Evolutionary conservation across 1,139 yeast species (phyloP).

Genomic region (Magnusiomyces ingens): DNA sequence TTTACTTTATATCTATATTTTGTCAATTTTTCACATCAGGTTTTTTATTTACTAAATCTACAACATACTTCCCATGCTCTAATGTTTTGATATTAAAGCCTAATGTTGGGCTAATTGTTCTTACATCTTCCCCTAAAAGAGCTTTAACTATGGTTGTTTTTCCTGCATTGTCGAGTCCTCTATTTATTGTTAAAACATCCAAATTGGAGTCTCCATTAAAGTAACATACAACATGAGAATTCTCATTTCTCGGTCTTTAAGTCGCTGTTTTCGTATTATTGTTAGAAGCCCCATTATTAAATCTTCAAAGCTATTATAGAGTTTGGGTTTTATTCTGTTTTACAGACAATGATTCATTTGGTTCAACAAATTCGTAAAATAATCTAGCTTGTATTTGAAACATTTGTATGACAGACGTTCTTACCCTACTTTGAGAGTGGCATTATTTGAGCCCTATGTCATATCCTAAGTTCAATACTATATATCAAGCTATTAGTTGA

Average conservation of each 20-base stretch:
- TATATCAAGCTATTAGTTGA: too few relatives aligned
- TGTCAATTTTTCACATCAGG: not conserved
- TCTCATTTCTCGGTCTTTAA: constrained; percentile 71
- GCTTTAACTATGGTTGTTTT: constrained; percentile 71
- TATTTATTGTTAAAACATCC: constrained; percentile 10
- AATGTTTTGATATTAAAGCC: constrained; percentile 60
- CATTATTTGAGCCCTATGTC: not conserved
- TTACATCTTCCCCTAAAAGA: constrained; percentile 37
- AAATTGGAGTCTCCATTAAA: not conserved
- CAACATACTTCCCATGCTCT: constrained; percentile 22
- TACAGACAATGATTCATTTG: too few relatives aligned
- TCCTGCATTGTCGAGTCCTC: constrained; percentile 85
- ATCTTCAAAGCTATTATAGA: constrained; percentile 1
- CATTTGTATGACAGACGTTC: not conserved
- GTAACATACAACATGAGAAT: constrained; percentile 49
- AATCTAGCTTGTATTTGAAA: too few relatives aligned
- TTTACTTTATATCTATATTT: constrained; percentile 39
- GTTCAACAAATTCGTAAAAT: too few relatives aligned
- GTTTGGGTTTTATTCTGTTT: not conserved
- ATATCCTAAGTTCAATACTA: not conserved
- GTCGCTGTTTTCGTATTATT: constrained; percentile 73
- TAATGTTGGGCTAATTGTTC: constrained; percentile 51
- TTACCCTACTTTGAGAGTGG: not conserved
- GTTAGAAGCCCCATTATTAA: constrained; percentile 73
- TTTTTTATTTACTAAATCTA: not conserved